Evolutionary conservation across 2,329 filamentous ascomycete genomes (phyloP), one percentile per base, ranked within the genome.

Genomic region (Ilyonectria sp.): DNA sequence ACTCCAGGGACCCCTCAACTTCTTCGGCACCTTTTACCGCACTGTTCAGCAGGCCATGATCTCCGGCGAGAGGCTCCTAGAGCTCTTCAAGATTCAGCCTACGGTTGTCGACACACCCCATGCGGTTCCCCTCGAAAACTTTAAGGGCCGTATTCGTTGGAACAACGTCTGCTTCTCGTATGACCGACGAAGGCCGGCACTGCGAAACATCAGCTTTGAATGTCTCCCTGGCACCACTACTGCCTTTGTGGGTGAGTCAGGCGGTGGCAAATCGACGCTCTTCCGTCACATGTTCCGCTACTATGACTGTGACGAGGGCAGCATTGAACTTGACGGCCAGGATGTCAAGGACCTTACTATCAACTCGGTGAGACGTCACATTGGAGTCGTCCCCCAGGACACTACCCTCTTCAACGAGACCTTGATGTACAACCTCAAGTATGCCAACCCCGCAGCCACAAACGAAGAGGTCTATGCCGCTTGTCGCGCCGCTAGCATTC

Each of bases 41-140:
- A 96, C 94, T 69, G 95, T 98, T 6, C 96, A 98, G 81, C 96
- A 95, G 74, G 93, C 95, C 60, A 93, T 99, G 92, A 98, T 99
- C 77, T 98, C 97, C 65, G 95, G 95, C 5, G 96, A 99, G 85
- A 91, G 96, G 19, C 91, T 99, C 79, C 84, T 99, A 61, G 96
- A 98, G 81, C 86, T 99, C 19, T 98, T 99, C 89, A 97, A 97
- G 81, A 96, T 98, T 76, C 91, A 94, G 75, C 95, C 96, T 1
- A 97, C 94, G 0, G 95, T 99, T 31, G 86, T 95, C 8, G 96
- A 99, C 79, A 87, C 86, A 17, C 90, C 91, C 0, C 84, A 87
- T 60, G 93, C 92, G 1, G 81, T 84, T 53, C 83, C 87, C 1
- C 82, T 98, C 67, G 47, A 85, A 21, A 83, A 86, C 4, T 98